Base-by-base conservation (phyloP, 768 basidiomycete genomes). In the Glaciozyma antarctica region DNA sequence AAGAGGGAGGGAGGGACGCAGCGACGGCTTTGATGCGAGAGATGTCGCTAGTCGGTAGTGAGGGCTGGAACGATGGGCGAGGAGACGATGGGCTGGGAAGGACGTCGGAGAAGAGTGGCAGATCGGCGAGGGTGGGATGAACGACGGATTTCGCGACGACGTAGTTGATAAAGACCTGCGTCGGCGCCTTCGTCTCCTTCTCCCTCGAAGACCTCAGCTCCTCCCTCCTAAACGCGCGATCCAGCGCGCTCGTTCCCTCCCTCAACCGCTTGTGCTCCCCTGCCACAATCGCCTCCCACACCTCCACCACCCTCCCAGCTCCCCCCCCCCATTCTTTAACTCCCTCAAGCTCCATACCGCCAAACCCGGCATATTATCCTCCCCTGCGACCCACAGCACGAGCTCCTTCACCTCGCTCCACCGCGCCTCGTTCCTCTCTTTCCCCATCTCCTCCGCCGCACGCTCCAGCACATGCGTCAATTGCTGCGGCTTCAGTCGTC, bases 281-380 rank as follows among this genome's bases (percentile, higher is more conserved):
- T 4, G 38, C 41, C 38, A 13, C 5, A 44, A 69, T 19, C 17
- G 55, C 55, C 2, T 69, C 60, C 51, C 57, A 69, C 34, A 69
- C 48, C 6, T 69, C 65, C 26, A 58, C 65, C 44, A 69, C 68
- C 17, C 62, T 61, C 19, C n/a, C 12, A n/a, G 60, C 57, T 19
- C 65, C 68, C 15, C 1, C 49, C 1, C 30, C 0, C 62, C 68
- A 21, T 22, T 34, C 16, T 30, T 51, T 26, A 66, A 22, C 43
- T 62, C 26, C 28, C 38, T 19, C 64, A 55, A 61, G 2, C 59
- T 60, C 68, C 68, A 69, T 16, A 54, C 57, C 49, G 28, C 52
- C 9, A 69, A 34, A n/a, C 44, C 48, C 1, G 47, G 10, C 49
- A 47, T 53, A 28, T 52, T 58, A 15, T 53, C 26, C n/a, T 54